phyloP scores from a whole-genome alignment of 768 basidiomycete species.

The Porphyrellus cyaneotinctus region DNA sequence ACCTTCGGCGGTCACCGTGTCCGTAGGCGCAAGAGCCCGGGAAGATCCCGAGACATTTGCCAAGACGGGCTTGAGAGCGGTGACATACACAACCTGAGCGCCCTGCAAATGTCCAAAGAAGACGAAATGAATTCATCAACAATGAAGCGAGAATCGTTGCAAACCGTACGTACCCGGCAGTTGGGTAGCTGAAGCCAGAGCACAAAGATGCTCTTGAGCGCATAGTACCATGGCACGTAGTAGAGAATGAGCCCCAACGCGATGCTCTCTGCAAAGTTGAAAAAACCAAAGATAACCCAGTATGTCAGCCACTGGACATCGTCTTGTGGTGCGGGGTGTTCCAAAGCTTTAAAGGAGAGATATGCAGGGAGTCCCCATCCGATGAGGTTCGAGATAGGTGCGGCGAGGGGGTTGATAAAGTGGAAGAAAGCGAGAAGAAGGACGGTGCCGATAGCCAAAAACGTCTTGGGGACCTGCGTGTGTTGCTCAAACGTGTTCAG shows the following conservation, averaged over 20 bases:
- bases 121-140: not conserved
- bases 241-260: slow-evolving; percentile 81
- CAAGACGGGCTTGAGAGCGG: slow-evolving; percentile 77
- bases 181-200: slow-evolving; percentile 88
- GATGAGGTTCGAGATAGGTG: slow-evolving; percentile 89
- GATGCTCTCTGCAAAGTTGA: slow-evolving; percentile 89
- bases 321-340: slow-evolving; percentile 75
- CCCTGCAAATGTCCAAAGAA: slow-evolving; percentile 54
- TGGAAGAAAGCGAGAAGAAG: slow-evolving; percentile 68
- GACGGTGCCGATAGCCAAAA: slow-evolving; percentile 73
- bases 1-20: slow-evolving; percentile 50
- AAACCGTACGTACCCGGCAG: slow-evolving; percentile 61
- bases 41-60: slow-evolving; percentile 51
- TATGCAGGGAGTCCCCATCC: slow-evolving; percentile 95
- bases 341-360: slow-evolving; percentile 92
- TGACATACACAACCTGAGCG: slow-evolving; percentile 76
- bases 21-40: slow-evolving; percentile 41
- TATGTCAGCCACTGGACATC: slow-evolving; percentile 97
- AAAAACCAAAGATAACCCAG: slow-evolving; percentile 92
- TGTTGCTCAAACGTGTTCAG: slow-evolving; percentile 82
- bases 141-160: not conserved
- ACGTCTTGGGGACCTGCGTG: slow-evolving; percentile 91
- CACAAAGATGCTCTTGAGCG: slow-evolving; percentile 87
- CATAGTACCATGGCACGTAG: slow-evolving; percentile 93
- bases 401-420: slow-evolving; percentile 86